Conservation (phyloP, 176 grass and related monocot species). For the Hordeum vulgare region MorexV3_pseudomolecules_assembly NC_058520.1:13211666-13212165, state of each 20-base stretch:
- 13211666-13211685: neutral
- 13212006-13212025: neutral
- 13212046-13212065: neutral
- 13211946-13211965: neutral
- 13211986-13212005: neutral
- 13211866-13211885: too few species aligned
- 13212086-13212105: neutral
- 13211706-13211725: neutral
- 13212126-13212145: neutral
- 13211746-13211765: neutral
- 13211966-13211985: neutral
- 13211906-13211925: too few species aligned
- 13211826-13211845: neutral
- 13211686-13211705: neutral
- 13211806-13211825: neutral
- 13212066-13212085: neutral
- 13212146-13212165: neutral
- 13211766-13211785: rapidly evolving
- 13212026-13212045: neutral
- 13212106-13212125: neutral
- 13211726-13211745: neutral
- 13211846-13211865: rapidly evolving
- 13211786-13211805: neutral
- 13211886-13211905: too few species aligned
- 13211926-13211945: neutral